These are phyloP conservation scores for Alternaria burnsii DNA, from an alignment of 2,329 filamentous ascomycete genomes.

Conservation along the genomic window DNA sequence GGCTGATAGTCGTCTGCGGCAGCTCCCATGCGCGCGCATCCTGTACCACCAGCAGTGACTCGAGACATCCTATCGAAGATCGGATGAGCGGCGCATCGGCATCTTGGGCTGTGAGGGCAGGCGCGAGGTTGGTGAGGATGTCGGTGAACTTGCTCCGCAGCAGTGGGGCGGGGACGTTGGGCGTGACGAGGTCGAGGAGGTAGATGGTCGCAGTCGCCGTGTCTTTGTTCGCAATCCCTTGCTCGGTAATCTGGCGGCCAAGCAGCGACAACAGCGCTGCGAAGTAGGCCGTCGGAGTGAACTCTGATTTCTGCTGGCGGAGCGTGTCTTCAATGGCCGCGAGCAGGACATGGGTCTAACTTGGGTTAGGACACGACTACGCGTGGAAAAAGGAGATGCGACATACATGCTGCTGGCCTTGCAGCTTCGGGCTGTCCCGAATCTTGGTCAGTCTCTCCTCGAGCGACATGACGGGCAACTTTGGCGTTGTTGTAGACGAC, in stretches of 20 bases:
- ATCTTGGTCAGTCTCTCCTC: conserved; percentile 97
- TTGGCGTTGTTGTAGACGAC: conserved; percentile 25
- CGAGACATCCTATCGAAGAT: conserved; percentile 90
- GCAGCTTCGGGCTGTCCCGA: conserved; percentile 86
- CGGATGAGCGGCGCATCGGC: conserved; percentile 87
- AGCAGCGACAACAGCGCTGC: conserved; percentile 91
- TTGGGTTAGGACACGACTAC: conserved; percentile 22
- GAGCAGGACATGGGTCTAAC: conserved; percentile 82
- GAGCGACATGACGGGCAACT: conserved; percentile 62
- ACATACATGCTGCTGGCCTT: conserved; percentile 89
- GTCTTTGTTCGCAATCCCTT: conserved; percentile 78
- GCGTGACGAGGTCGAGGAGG: conserved; percentile 90
- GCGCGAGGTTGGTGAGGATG: conserved; percentile 86
- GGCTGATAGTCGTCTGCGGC: conserved; percentile 81
- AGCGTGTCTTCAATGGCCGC: conserved; percentile 93
- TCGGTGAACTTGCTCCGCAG: conserved; percentile 94
- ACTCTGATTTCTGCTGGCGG: conserved; percentile 82
- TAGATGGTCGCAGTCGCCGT: conserved; percentile 89
- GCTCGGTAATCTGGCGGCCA: conserved; percentile 73
- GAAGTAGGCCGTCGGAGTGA: conserved; percentile 91
- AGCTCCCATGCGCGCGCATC: conserved; percentile 89
- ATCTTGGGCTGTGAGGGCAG: conserved; percentile 79
- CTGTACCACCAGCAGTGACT: conserved; percentile 89
- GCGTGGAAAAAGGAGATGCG: conserved; percentile 10
- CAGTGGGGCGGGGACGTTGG: conserved; percentile 82